A percentile compares a stretch with the other conserved stretches of the same genome.
phyloP scores from a whole-genome alignment of 2,329 filamentous ascomycete species.

The Penicillium crustosum region DNA sequence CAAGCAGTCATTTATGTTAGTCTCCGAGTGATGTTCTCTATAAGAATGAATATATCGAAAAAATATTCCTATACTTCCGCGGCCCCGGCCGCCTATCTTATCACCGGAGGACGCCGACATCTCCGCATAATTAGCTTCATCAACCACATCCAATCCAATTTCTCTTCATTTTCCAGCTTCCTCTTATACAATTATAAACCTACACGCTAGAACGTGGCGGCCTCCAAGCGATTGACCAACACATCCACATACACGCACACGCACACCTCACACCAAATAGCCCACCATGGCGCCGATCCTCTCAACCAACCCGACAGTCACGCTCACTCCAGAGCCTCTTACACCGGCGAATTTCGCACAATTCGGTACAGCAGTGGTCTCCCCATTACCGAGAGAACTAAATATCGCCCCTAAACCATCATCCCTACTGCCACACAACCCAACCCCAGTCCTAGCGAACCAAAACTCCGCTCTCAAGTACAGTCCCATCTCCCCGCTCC shows the following conservation, averaged over 20 bases:
- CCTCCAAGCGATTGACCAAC: not conserved
- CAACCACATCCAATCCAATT: slow-evolving; percentile 3
- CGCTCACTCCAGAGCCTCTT: slow-evolving; percentile 64
- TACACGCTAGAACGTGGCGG: not conserved
- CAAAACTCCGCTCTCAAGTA: slow-evolving; percentile 89
- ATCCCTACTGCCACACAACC: slow-evolving; percentile 43
- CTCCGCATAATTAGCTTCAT: slow-evolving; percentile 4
- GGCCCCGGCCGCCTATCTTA: slow-evolving; percentile 18
- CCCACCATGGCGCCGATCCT: slow-evolving; percentile 36
- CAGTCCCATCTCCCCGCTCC: slow-evolving; percentile 71
- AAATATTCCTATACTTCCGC: not conserved
- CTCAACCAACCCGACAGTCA: slow-evolving; percentile 37
- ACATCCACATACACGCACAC: not conserved
- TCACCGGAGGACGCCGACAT: slow-evolving; percentile 15
- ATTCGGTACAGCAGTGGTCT: slow-evolving; percentile 81
- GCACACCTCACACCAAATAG: not conserved
- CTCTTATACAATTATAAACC: not conserved
- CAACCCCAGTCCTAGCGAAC: slow-evolving; percentile 66
- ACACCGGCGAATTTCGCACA: slow-evolving; percentile 67
- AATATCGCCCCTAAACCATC: slow-evolving; percentile 48
- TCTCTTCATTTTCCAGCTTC: not conserved
- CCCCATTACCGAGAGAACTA: slow-evolving; percentile 61
- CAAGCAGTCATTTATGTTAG: no score
- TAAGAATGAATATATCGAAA: not conserved
- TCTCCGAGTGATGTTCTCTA: not conserved